These are phyloP conservation scores for Debaryomyces prosopidis DNA, from an alignment of 805 yeast genomes.

Conservation along the genomic window DNA sequence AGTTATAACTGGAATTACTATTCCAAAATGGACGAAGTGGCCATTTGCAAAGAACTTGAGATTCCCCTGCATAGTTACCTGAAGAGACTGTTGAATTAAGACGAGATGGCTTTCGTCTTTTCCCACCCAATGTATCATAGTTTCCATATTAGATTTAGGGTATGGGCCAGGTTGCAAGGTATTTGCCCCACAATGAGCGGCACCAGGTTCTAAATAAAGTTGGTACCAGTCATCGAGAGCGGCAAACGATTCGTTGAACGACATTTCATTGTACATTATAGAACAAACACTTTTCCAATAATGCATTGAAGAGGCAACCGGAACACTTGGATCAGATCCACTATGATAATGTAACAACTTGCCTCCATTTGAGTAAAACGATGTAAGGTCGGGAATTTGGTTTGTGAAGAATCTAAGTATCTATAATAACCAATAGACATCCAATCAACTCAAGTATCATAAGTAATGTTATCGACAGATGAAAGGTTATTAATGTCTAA, in stretches of 20 bases:
- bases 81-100: slow-evolving; percentile 5
- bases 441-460: slow-evolving; percentile 6
- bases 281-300: slow-evolving; percentile 6
- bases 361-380: slow-evolving; percentile 1
- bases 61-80: slow-evolving; percentile 3
- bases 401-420: slow-evolving; percentile 3
- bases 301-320: slow-evolving; percentile 7
- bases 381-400: background rate
- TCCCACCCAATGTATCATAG: slow-evolving; percentile 7
- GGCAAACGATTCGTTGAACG: background rate
- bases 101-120: slow-evolving; percentile 4
- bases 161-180: slow-evolving; percentile 6
- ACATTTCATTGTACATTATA: background rate
- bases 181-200: slow-evolving; percentile 7
- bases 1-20: too few relatives aligned
- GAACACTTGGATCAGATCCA: slow-evolving; percentile 4
- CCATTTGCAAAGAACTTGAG: slow-evolving; percentile 6
- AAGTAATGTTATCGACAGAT: slow-evolving; percentile 1
- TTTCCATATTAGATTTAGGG: slow-evolving; percentile 6
- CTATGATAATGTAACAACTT: slow-evolving; percentile 5
- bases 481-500: slow-evolving; percentile 4
- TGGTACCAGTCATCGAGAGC: slow-evolving; percentile 5
- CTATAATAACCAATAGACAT: slow-evolving; percentile 2
- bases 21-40: slow-evolving; percentile 1
- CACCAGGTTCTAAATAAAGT: slow-evolving; percentile 7